Evolutionary conservation across 208 protist species (phyloP), one percentile per base, ranked within the genome.

Genomic region (Vickermania spadyakhi): DNA sequence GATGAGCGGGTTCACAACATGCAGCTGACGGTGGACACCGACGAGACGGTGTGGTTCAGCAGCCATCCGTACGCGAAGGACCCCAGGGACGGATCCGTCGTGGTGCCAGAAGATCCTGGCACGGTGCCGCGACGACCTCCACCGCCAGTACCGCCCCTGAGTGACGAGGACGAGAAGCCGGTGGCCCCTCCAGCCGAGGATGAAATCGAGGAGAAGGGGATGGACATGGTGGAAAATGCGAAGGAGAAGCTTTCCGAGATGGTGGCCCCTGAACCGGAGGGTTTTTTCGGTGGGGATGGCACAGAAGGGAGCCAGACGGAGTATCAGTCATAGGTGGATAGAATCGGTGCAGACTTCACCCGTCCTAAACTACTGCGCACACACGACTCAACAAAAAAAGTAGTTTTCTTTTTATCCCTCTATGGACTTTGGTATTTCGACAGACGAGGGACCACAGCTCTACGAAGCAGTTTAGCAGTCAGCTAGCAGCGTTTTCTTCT

Each of bases 141-240:
- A 18, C 62, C 68, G 22, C 68, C 60, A 7, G 61, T 74, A 50
- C 52, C 68, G 0, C 62, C 62, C 21, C 61, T 62, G 1, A 56
- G 30, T 13, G 56, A 72, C 41, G 72, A 69, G 2, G 58, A 60
- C 11, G 62, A 64, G 0, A 57, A 59, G 2, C 26, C 61, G 21
- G 57, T 22, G 14, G 25, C 49, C 41, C 26, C 54, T 5, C 31
- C 42, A 21, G n/a, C 3, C 3, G 42, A 45, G 18, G 36, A 45
- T n/a, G 36, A 45, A 18, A n/a, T 22, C 11, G n/a, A 28, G 52
- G 25, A 56, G 52, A n/a, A 56, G 52, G 22, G 22, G 52, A 56
- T 22, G 7, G n/a, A 22, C 22, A 5, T 28, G 52, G 22, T 56
- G n/a, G 52, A 56, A 28, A 5, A 56, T 7, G 36, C 36, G 11